Percentiles rank a stretch among this genome's conserved stretches.
phyloP scores from a whole-genome alignment of 164 flowering plant genomes.

The Vitis amurensis region DNA sequence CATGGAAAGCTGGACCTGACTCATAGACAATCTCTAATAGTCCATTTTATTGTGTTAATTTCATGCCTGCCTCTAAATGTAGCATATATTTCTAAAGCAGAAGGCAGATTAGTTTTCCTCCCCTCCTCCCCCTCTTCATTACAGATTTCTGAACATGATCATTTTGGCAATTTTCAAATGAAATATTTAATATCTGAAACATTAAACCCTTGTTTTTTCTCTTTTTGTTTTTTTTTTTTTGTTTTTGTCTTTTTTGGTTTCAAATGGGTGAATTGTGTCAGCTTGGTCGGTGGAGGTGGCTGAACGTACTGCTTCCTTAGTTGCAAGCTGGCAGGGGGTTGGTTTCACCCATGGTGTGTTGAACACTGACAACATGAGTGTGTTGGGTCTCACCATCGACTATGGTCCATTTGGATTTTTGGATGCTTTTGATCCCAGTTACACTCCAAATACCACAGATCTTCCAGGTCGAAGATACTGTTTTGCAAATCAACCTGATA shows the following conservation, averaged over 20 bases:
- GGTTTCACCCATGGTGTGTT: slow-evolving; percentile 98
- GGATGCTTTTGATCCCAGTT: slow-evolving; percentile 99
- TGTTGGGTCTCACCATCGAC: slow-evolving; percentile 94
- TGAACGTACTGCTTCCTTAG: slow-evolving; percentile 90
- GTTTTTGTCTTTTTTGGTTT: background rate
- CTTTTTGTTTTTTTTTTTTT: too few relatives aligned
- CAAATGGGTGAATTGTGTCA: slow-evolving; percentile 29
- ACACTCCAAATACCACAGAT: slow-evolving; percentile 96
- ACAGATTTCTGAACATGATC: too few relatives aligned
- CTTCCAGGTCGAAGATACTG: slow-evolving; percentile 99
- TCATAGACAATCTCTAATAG: background rate
- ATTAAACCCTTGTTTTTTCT: too few relatives aligned
- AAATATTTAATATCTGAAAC: too few relatives aligned
- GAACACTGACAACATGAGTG: slow-evolving; percentile 98
- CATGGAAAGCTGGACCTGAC: background rate
- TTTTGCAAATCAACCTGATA: slow-evolving; percentile 98
- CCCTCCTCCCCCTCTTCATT: background rate
- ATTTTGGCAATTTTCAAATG: too few relatives aligned
- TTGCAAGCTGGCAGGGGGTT: slow-evolving; percentile 99
- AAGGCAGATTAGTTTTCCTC: background rate
- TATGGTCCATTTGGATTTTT: slow-evolving; percentile 98
- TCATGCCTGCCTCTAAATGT: background rate
- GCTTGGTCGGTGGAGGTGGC: slow-evolving; percentile 98
- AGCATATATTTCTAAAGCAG: background rate
- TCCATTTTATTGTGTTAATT: background rate